Conservation (phyloP, 1,284 basidiomycete species). For the Leccinum fuscescens region DNA sequence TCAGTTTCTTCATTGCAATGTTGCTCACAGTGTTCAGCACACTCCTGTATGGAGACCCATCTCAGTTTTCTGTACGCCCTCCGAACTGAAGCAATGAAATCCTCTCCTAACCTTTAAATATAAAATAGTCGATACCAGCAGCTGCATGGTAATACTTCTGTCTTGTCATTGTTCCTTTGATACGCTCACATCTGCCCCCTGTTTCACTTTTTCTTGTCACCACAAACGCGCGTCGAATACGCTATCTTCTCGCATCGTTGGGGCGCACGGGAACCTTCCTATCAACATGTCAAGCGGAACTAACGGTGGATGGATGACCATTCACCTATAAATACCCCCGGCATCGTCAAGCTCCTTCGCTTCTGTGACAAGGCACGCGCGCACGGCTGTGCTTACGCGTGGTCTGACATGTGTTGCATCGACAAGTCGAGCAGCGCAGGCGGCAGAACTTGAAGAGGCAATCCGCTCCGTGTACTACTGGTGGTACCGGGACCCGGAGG, state of each 20-base stretch:
- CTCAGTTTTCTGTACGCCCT: slow-evolving; percentile 61
- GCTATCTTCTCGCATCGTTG: slow-evolving; percentile 20
- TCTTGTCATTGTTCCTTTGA: background rate
- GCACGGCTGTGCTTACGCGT: slow-evolving; percentile 14
- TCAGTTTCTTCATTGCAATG: slow-evolving; percentile 87
- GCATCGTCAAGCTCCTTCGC: slow-evolving; percentile 6
- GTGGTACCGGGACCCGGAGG: slow-evolving; percentile 15
- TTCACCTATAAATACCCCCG: background rate
- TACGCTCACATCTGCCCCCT: background rate
- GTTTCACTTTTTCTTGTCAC: background rate
- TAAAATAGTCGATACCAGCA: slow-evolving; percentile 71
- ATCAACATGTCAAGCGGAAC: slow-evolving; percentile 8
- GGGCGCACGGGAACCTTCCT: slow-evolving; percentile 14
- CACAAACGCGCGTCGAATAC: slow-evolving; percentile 9
- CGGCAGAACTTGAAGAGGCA: slow-evolving; percentile 11
- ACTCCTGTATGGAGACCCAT: slow-evolving; percentile 81
- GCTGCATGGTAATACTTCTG: slow-evolving; percentile 54
- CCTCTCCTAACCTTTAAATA: slow-evolving; percentile 1
- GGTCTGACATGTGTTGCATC: slow-evolving; percentile 19
- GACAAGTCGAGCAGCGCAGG: slow-evolving; percentile 18
- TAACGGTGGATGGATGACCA: background rate
- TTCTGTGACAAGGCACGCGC: slow-evolving; percentile 13
- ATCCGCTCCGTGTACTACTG: slow-evolving; percentile 18
- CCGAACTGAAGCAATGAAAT: background rate
- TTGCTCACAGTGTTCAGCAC: slow-evolving; percentile 85